A percentile compares a stretch with the other conserved stretches of the same genome.
These are phyloP conservation scores for Chloris gayana DNA, from an alignment of 176 grass and related monocot genomes.

Conservation along the genomic window DNA sequence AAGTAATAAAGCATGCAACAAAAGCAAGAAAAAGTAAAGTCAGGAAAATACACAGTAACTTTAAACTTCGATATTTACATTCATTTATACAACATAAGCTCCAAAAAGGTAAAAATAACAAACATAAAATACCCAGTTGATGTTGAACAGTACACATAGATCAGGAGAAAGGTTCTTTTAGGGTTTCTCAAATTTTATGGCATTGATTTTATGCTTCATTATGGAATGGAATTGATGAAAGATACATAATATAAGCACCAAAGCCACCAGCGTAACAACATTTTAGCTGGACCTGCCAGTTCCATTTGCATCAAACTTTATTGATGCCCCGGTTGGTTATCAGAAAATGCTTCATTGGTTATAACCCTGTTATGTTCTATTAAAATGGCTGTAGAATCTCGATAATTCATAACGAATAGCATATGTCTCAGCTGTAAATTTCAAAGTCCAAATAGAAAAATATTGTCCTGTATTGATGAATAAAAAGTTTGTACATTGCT, in stretches of 20 bases:
- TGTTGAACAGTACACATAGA: slow-evolving; percentile 7
- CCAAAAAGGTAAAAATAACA: slow-evolving; percentile 9
- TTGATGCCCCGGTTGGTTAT: background rate
- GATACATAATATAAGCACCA: slow-evolving; percentile 29
- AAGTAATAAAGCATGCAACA: slow-evolving; percentile 33
- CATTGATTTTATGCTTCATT: slow-evolving; percentile 21
- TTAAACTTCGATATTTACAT: background rate
- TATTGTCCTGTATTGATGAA: background rate
- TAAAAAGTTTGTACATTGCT: slow-evolving; percentile 27
- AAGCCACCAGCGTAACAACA: slow-evolving; percentile 3
- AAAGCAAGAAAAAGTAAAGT: background rate
- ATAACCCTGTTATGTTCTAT: background rate
- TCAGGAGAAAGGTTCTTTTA: background rate
- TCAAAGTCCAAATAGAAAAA: background rate
- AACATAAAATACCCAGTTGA: slow-evolving; percentile 11
- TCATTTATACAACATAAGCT: background rate
- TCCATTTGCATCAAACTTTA: slow-evolving; percentile 18
- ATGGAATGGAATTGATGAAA: background rate
- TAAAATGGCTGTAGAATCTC: background rate
- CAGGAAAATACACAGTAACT: background rate
- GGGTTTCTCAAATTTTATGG: slow-evolving; percentile 19
- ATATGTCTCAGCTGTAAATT: background rate
- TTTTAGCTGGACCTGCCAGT: background rate
- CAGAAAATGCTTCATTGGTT: background rate
- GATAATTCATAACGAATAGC: background rate